These are phyloP conservation scores for Geotrichum candidum DNA, from an alignment of 1,139 yeast genomes.

Conservation along the genomic window DNA sequence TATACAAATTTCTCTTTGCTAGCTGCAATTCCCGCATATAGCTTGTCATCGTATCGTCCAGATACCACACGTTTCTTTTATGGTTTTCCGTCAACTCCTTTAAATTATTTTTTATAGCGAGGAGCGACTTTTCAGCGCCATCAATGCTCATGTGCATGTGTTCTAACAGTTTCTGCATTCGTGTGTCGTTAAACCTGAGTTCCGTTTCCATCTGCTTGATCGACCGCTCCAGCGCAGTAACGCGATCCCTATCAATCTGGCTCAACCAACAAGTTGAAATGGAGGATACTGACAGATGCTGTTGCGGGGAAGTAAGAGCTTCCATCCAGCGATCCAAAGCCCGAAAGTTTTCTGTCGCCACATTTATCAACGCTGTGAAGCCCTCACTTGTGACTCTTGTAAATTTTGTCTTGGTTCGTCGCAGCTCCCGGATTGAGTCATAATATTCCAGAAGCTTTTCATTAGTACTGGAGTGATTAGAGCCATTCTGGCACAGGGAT, in stretches of 20 bases:
- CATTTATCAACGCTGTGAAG: background rate
- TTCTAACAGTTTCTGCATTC: background rate
- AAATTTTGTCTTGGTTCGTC: background rate
- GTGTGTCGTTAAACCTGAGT: background rate
- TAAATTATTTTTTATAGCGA: background rate
- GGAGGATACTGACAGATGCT: background rate
- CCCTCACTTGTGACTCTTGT: background rate
- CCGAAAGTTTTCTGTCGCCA: background rate
- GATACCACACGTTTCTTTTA: background rate
- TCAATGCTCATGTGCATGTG: background rate
- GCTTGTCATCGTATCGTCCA: slow-evolving; percentile 1
- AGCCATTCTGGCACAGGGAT: too few relatives aligned
- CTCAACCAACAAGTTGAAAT: background rate
- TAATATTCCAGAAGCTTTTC: background rate
- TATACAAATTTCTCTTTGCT: background rate
- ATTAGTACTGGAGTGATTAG: background rate
- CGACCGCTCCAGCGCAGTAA: background rate
- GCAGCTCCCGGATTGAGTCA: background rate
- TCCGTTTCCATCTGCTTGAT: background rate
- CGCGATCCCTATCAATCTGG: background rate
- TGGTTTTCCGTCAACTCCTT: background rate
- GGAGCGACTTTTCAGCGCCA: background rate
- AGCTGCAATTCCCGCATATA: background rate
- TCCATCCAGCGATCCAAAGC: background rate
- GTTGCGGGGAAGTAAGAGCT: too few relatives aligned